A percentile compares a stretch with the other conserved stretches of the same genome.
These are phyloP conservation scores for Phytophthora nicotianae DNA, from an alignment of 352 stramenopile genomes.

Conservation along the genomic window DNA sequence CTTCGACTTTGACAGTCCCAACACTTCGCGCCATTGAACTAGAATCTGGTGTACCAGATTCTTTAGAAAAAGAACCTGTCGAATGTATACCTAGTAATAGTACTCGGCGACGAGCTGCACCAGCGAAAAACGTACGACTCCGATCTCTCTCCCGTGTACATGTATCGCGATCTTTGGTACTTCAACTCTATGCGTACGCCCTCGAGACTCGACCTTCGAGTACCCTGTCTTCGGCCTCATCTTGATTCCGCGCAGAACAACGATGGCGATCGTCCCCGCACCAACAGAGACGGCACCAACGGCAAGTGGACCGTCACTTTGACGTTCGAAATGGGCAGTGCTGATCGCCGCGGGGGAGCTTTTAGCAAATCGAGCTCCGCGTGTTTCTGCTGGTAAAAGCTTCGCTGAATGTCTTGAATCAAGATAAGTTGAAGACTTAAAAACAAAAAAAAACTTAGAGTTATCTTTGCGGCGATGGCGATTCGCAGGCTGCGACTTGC, in stretches of 20 bases:
- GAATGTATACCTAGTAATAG: no score
- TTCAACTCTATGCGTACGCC: no score
- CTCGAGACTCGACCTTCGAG: no score
- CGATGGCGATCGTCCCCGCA: background rate
- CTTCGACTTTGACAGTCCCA: no score
- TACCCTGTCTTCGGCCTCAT: background rate
- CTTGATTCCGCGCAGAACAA: background rate
- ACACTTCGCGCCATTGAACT: no score
- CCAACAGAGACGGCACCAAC: conserved; percentile 6
- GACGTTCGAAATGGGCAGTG: conserved; percentile 13
- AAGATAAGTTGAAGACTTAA: no score
- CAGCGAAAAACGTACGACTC: background rate
- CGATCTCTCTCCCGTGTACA: no score
- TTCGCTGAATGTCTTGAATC: conserved; percentile 15
- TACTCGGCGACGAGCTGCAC: background rate
- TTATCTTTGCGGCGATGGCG: no score
- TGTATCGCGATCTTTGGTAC: background rate
- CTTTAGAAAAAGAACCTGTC: background rate
- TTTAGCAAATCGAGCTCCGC: conserved; percentile 8
- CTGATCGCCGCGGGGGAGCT: background rate
- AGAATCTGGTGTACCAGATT: background rate
- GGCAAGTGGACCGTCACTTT: conserved; percentile 3
- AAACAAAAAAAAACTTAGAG: no score
- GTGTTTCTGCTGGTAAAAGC: conserved; percentile 16
- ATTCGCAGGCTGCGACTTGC: no score